Evolutionary conservation across 2,329 filamentous ascomycete species (phyloP).

Genomic region (Talaromyces sp.): DNA sequence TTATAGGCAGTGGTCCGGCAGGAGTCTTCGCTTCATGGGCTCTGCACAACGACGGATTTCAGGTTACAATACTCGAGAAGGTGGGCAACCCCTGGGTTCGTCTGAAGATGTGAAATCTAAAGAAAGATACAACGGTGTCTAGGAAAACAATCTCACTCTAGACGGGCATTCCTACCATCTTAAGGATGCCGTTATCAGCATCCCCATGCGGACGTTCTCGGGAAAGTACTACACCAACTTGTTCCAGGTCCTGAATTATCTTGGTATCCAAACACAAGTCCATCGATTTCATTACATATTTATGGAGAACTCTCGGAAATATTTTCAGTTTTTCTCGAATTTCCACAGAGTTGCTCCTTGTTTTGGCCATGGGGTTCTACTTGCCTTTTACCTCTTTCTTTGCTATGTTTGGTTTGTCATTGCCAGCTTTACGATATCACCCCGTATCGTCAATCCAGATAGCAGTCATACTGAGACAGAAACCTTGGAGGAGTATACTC

Average conservation of each 20-base stretch:
- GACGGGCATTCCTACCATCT: background rate
- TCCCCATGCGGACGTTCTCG: background rate
- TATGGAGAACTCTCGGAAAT: background rate
- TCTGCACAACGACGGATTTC: background rate
- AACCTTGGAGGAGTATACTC: background rate
- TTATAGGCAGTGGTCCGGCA: constrained; percentile 1
- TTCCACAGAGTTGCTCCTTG: background rate
- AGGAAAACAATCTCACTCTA: background rate
- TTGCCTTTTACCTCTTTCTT: background rate
- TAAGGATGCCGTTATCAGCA: background rate
- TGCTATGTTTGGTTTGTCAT: background rate
- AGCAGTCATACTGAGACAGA: background rate
- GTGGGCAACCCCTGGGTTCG: background rate
- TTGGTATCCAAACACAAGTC: background rate
- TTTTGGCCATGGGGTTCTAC: background rate
- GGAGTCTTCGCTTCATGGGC: background rate
- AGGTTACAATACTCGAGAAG: background rate
- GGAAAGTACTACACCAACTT: background rate
- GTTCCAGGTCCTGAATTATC: background rate
- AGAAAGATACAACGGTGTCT: background rate
- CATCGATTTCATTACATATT: background rate
- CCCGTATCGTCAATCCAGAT: background rate
- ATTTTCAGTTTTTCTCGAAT: background rate
- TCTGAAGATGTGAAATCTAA: background rate
- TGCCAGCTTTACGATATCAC: background rate